These are phyloP conservation scores for Dryas integrifolia DNA, from an alignment of 331 rosid species.

Conservation along the genomic window DNA sequence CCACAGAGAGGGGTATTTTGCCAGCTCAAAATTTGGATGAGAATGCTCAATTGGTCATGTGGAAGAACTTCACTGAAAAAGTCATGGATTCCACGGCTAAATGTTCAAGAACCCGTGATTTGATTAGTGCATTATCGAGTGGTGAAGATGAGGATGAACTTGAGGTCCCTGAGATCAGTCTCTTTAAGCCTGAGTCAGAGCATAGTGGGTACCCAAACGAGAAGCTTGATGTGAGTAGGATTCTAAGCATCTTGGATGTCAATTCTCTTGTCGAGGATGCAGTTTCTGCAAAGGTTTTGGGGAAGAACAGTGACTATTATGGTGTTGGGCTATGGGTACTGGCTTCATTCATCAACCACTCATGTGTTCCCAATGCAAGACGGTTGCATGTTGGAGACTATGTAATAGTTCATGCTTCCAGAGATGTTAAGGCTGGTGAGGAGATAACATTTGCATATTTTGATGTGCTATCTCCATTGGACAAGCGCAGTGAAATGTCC, in stretches of 20 bases:
- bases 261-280: slow-evolving; percentile 77
- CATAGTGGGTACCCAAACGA: slow-evolving; percentile 5
- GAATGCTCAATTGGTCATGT: slow-evolving; percentile 77
- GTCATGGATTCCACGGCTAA: slow-evolving; percentile 44
- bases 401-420: slow-evolving; percentile 68
- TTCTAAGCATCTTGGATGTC: slow-evolving; percentile 62
- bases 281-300: slow-evolving; percentile 60
- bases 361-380: slow-evolving; percentile 71
- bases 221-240: slow-evolving; percentile 44
- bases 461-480: slow-evolving; percentile 46
- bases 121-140: slow-evolving; percentile 51
- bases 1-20: slow-evolving; percentile 69
- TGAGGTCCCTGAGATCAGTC: slow-evolving; percentile 54
- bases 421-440: slow-evolving; percentile 79
- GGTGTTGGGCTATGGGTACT: slow-evolving; percentile 87
- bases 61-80: slow-evolving; percentile 72
- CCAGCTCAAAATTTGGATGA: slow-evolving; percentile 53
- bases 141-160: slow-evolving; percentile 72
- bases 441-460: slow-evolving; percentile 72
- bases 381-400: slow-evolving; percentile 77
- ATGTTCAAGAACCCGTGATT: slow-evolving; percentile 38
- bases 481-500: slow-evolving; percentile 55
- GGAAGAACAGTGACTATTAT: slow-evolving; percentile 60
- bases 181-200: slow-evolving; percentile 50
- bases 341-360: slow-evolving; percentile 78